phyloP scores from a whole-genome alignment of 495 filamentous ascomycete species.

The Neurospora sp. region DNA sequence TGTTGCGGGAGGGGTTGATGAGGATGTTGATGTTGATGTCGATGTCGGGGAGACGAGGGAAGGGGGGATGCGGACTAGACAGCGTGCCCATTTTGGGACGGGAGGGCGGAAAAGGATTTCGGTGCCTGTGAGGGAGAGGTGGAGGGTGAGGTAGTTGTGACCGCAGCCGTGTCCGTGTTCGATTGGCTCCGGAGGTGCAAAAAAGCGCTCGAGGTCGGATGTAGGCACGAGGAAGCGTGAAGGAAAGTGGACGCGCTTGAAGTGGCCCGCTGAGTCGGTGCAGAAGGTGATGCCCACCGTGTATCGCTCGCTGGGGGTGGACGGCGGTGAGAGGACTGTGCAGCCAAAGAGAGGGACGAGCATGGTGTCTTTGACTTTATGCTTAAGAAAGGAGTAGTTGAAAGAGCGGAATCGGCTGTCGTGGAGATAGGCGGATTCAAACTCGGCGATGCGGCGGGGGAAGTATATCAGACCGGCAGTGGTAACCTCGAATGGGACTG shows the following conservation, averaged over 20 bases:
- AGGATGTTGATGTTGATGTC: neutral
- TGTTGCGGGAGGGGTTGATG: neutral
- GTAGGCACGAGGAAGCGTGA: conserved; percentile 3
- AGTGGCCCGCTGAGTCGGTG: neutral
- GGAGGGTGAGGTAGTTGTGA: neutral
- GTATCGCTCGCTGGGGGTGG: neutral
- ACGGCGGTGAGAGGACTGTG: neutral
- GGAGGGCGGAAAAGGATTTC: conserved; percentile 3
- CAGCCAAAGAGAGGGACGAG: conserved; percentile 6
- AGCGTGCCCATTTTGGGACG: conserved; percentile 1
- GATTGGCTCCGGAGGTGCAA: neutral
- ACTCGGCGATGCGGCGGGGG: conserved; percentile 1
- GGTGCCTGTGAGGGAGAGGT: neutral
- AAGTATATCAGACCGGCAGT: conserved; percentile 1
- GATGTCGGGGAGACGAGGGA: neutral
- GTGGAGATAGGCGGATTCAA: neutral
- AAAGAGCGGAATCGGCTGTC: conserved; percentile 1
- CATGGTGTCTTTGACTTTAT: neutral
- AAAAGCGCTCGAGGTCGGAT: neutral
- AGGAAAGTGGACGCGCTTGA: conserved; percentile 6
- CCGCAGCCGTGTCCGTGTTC: neutral
- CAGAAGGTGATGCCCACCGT: conserved; percentile 9
- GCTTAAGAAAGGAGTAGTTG: conserved; percentile 5
- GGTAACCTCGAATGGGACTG: neutral
- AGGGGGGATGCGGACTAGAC: conserved; percentile 2